phyloP scores from a whole-genome alignment of 495 filamentous ascomycete genomes.

The Amniculicola lignicola region DNA sequence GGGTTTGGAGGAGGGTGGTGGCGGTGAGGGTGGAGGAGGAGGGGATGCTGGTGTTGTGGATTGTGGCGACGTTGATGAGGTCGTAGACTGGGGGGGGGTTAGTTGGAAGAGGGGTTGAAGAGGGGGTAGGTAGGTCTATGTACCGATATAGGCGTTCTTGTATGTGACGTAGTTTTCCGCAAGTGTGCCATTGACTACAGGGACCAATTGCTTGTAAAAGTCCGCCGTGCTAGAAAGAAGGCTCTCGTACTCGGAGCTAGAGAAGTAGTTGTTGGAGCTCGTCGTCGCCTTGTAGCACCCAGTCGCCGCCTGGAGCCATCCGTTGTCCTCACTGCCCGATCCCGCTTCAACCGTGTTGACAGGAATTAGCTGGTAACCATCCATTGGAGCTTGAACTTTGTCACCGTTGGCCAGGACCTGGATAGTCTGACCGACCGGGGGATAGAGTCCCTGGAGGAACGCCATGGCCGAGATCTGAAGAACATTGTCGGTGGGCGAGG shows the following conservation, averaged over 20 bases:
- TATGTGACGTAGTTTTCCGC: constrained; percentile 52
- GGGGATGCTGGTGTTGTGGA: constrained; percentile 65
- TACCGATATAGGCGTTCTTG: constrained; percentile 69
- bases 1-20: constrained; percentile 55
- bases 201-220: constrained; percentile 63
- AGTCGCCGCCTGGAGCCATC: constrained; percentile 57
- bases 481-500: constrained; percentile 43
- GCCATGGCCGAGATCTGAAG: constrained; percentile 42
- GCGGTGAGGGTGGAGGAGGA: constrained; percentile 50
- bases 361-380: constrained; percentile 62
- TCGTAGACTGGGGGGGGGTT: constrained; percentile 55
- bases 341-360: constrained; percentile 46
- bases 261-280: constrained; percentile 71
- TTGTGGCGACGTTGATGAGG: constrained; percentile 66
- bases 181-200: constrained; percentile 61
- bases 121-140: constrained; percentile 1
- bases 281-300: constrained; percentile 60
- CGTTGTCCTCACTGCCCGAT: constrained; percentile 52
- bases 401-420: constrained; percentile 54
- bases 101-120: neutral
- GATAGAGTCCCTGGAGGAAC: constrained; percentile 64
- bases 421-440: constrained; percentile 49
- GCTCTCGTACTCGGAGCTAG: constrained; percentile 55
- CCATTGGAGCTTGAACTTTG: constrained; percentile 51
- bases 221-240: constrained; percentile 53